phyloP scores from a whole-genome alignment of 2,329 filamentous ascomycete species.

The Exophiala calicioides region DNA sequence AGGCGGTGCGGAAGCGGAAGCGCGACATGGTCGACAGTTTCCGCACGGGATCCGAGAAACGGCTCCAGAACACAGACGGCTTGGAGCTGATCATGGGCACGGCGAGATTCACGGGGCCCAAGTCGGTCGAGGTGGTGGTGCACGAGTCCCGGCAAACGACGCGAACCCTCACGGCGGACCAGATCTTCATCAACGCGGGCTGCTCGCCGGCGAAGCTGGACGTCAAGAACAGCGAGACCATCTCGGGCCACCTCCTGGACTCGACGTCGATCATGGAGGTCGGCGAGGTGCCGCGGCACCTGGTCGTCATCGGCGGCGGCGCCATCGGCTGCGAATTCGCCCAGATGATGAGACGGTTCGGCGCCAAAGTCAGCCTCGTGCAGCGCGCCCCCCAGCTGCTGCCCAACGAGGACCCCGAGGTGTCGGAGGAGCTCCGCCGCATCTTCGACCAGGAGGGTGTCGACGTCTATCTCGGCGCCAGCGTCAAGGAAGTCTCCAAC shows the following conservation, averaged over 20 bases:
- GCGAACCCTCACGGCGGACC: conserved; percentile 37
- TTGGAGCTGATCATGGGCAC: conserved; percentile 48
- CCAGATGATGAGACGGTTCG: conserved; percentile 54
- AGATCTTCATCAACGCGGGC: conserved; percentile 32
- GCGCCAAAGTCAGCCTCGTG: conserved; percentile 52
- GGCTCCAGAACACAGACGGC: conserved; percentile 42
- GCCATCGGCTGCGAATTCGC: conserved; percentile 58
- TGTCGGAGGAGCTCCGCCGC: conserved; percentile 45
- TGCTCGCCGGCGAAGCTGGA: conserved; percentile 27
- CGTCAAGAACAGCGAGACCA: conserved; percentile 23
- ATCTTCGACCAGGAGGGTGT: conserved; percentile 53
- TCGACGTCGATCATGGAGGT: conserved; percentile 33
- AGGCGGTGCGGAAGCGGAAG: conserved; percentile 54
- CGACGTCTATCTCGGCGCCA: conserved; percentile 43
- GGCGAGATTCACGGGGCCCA: conserved; percentile 47
- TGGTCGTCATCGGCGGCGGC: conserved; percentile 56
- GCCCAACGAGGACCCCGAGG: conserved; percentile 51
- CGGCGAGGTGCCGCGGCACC: conserved; percentile 43
- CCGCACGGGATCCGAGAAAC: conserved; percentile 49
- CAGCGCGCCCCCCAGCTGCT: conserved; percentile 49
- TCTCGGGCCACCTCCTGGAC: conserved; percentile 24
- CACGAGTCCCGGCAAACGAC: conserved; percentile 26
- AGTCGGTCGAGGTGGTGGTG: conserved; percentile 40
- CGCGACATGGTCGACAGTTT: conserved; percentile 56
- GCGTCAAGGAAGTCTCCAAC: conserved; percentile 30